These are phyloP conservation scores for Lipomyces chichibuensis DNA, from an alignment of 805 yeast species.

Conservation along the genomic window DNA sequence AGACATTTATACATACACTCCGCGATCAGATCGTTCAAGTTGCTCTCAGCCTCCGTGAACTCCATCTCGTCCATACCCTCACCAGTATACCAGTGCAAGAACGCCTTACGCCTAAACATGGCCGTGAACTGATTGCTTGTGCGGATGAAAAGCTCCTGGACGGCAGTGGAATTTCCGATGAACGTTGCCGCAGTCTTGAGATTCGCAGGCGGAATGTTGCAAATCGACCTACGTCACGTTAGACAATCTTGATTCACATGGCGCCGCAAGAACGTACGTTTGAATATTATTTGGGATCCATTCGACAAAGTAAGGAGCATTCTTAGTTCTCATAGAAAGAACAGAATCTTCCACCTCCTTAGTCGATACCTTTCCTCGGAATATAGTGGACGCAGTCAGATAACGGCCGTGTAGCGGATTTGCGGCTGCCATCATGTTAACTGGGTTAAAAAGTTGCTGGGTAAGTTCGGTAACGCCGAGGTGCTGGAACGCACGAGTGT, in stretches of 20 bases:
- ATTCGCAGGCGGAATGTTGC: conserved; percentile 85
- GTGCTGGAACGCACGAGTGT: conserved; percentile 79
- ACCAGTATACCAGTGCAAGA: conserved; percentile 93
- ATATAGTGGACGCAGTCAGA: conserved; percentile 90
- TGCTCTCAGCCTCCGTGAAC: conserved; percentile 90
- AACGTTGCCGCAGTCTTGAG: conserved; percentile 90
- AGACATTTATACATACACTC: conserved; percentile 51
- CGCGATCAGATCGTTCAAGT: conserved; percentile 83
- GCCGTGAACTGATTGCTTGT: conserved; percentile 87
- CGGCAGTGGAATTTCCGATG: conserved; percentile 89
- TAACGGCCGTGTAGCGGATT: conserved; percentile 91
- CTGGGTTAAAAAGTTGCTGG: conserved; percentile 89
- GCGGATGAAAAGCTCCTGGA: conserved; percentile 87
- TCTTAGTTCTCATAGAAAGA: conserved; percentile 79
- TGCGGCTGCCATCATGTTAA: conserved; percentile 94
- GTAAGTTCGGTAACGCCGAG: conserved; percentile 88
- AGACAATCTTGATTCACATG: background rate
- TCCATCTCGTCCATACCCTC: conserved; percentile 98
- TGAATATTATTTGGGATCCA: conserved; percentile 97
- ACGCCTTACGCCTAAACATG: conserved; percentile 92
- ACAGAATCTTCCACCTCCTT: conserved; percentile 95
- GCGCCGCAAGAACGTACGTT: conserved; percentile 46
- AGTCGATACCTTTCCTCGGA: conserved; percentile 89
- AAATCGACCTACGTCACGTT: conserved; percentile 56
- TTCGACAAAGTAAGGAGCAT: conserved; percentile 83